A percentile compares a stretch with the other conserved stretches of the same genome.
Conservation (phyloP, 441 rosid species). For the Populus trichocarpa region DNA sequence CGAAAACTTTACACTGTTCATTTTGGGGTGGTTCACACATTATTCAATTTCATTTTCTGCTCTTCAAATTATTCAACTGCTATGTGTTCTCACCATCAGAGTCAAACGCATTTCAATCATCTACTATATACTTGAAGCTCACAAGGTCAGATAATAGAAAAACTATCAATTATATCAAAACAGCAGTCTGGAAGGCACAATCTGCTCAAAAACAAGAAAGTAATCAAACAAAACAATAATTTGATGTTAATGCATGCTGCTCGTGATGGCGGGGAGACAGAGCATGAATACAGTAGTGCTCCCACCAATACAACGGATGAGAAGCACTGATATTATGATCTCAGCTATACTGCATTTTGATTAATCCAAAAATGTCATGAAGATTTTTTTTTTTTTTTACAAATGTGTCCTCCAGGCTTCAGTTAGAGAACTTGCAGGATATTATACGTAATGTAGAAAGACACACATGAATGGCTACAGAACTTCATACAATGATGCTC, state of each 20-base stretch:
- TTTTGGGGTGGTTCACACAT: background rate
- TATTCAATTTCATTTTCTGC: background rate
- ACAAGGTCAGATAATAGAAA: background rate
- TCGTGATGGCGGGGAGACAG: background rate
- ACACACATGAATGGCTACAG: too few relatives aligned
- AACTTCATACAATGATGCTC: too few relatives aligned
- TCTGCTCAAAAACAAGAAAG: constrained; percentile 28
- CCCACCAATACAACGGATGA: background rate
- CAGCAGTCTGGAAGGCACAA: constrained; percentile 56
- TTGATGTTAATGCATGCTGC: background rate
- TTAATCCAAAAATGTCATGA: background rate
- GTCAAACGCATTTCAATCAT: background rate
- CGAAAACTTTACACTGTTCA: background rate
- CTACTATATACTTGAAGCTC: background rate
- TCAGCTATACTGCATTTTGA: background rate
- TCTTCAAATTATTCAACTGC: background rate
- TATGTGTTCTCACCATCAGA: background rate
- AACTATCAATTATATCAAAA: background rate
- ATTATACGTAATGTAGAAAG: too few relatives aligned
- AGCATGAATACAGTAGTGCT: background rate
- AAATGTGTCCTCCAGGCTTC: too few relatives aligned
- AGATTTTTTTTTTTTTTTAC: too few relatives aligned
- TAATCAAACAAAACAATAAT: background rate
- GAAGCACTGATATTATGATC: background rate
- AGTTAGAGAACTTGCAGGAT: too few relatives aligned